phyloP scores from a whole-genome alignment of 352 stramenopile genomes.

The Phytophthora fragariae region DNA sequence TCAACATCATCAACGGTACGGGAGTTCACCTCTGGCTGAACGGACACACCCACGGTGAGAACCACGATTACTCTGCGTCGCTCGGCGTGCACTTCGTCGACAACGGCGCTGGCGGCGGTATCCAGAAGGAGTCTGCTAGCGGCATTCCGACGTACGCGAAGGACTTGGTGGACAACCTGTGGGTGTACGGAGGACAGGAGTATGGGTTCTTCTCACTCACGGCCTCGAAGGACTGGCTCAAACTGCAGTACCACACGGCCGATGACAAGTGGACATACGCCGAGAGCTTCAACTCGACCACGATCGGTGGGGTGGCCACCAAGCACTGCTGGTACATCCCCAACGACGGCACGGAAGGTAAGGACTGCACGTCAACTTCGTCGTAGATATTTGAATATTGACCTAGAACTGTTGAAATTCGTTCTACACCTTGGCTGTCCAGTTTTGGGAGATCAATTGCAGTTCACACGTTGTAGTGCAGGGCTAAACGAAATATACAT shows the following conservation, averaged over 20 bases:
- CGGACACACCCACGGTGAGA: slow-evolving; percentile 67
- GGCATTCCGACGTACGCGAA: slow-evolving; percentile 65
- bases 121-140: slow-evolving; percentile 70
- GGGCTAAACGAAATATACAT: not conserved
- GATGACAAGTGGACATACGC: slow-evolving; percentile 63
- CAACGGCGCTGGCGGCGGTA: slow-evolving; percentile 73
- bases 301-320: slow-evolving; percentile 51
- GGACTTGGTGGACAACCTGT: slow-evolving; percentile 63
- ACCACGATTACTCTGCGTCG: slow-evolving; percentile 62
- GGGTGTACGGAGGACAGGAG: slow-evolving; percentile 59
- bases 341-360: slow-evolving; percentile 43
- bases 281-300: slow-evolving; percentile 51
- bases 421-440: not conserved
- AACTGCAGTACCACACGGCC: slow-evolving; percentile 71
- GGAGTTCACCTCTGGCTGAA: slow-evolving; percentile 50
- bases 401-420: slow-evolving; percentile 3
- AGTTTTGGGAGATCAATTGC: not conserved
- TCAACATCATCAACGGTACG: slow-evolving; percentile 44
- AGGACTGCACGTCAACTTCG: slow-evolving; percentile 33
- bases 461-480: not conserved
- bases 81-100: slow-evolving; percentile 74
- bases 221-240: slow-evolving; percentile 64
- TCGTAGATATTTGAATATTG: slow-evolving; percentile 19
- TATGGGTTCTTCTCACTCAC: slow-evolving; percentile 74
- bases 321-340: slow-evolving; percentile 82